Base-by-base conservation (phyloP, 306 rosid species). In the Elaeagnus macrophylla region DNA sequence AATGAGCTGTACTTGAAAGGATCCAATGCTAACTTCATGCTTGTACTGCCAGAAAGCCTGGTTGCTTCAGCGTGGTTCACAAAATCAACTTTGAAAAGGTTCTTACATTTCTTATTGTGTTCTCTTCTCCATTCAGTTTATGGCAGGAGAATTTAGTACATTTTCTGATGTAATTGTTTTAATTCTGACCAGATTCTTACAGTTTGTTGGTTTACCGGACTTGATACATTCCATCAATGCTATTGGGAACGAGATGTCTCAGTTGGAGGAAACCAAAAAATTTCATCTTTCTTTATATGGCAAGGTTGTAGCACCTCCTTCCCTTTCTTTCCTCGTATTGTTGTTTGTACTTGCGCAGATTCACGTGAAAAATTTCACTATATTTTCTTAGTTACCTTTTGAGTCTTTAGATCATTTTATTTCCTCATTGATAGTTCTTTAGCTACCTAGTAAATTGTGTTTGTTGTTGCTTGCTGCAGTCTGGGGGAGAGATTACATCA, bases 261-360 rank as follows among this genome's bases (percentile, higher is more conserved):
- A 76, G 49, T 77, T 91, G 79, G 93, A 86, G 77, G 96, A 86
- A 53, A 70, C 96, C 40, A 91, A 62, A 71, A 84, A 67, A 39
- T 86, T 91, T 67, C 97, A 86, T 72, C 70, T 77, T 72, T 82
- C 93, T 69, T 77, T 91, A 66, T 79, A 91, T 58, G 93, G 77
- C 60, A 75, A 86, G 97, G 97, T 91, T 72, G 67, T 48, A 49
- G 18, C 57, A 37, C 18, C 59, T 64, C 73, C 57, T 14, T 73
- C 42, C 51, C 37, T 46, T 25, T 25, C 32, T 25, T 25, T 25
- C 32, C 37, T 46, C 10, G 50, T 51, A 57, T 48, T 59, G 48
- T 51, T 71, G 38, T 17, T 65, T 54, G 9, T 37, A 51, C 56
- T 12, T 70, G 51, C 60, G 5, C 56, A 19, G 65, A 53, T 74